Percentiles rank a stretch among this genome's conserved stretches.
These are phyloP conservation scores for Ormosia semicastrata DNA, from an alignment of 306 rosid genomes.

Conservation along the genomic window DNA sequence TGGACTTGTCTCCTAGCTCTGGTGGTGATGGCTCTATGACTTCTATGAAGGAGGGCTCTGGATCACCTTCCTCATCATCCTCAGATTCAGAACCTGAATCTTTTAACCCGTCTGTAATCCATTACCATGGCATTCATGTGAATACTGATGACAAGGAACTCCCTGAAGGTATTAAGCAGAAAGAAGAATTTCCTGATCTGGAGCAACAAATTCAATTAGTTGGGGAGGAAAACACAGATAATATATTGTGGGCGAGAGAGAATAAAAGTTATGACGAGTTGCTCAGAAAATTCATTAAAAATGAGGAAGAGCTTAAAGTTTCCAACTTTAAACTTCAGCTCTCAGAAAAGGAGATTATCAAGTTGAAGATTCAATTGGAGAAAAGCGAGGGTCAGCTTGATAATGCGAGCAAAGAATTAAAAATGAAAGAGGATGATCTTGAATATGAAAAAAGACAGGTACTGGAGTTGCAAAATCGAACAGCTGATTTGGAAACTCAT, in stretches of 20 bases:
- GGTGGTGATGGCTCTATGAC: slow-evolving; percentile 51
- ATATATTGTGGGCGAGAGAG: slow-evolving; percentile 17
- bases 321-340: slow-evolving; percentile 42
- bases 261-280: slow-evolving; percentile 36
- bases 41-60: slow-evolving; percentile 47
- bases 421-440: slow-evolving; percentile 50
- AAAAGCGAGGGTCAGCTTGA: slow-evolving; percentile 35
- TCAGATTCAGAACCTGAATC: slow-evolving; percentile 59
- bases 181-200: slow-evolving; percentile 37
- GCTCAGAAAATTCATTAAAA: slow-evolving; percentile 28
- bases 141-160: slow-evolving; percentile 31
- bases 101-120: slow-evolving; percentile 14
- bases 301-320: slow-evolving; percentile 46
- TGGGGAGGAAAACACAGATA: slow-evolving; percentile 27
- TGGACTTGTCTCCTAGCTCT: slow-evolving; percentile 53
- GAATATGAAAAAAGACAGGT: slow-evolving; percentile 43
- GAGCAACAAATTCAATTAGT: slow-evolving; percentile 34
- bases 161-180: slow-evolving; percentile 36
- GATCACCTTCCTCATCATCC: slow-evolving; percentile 50
- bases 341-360: slow-evolving; percentile 41
- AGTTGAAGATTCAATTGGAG: slow-evolving; percentile 38
- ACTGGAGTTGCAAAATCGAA: slow-evolving; percentile 44
- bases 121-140: slow-evolving; percentile 31
- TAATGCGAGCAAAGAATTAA: slow-evolving; percentile 25
- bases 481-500: slow-evolving; percentile 39